Base-by-base conservation (phyloP, 2,329 filamentous ascomycete species). In the Trichoderma endophyticum region DNA sequence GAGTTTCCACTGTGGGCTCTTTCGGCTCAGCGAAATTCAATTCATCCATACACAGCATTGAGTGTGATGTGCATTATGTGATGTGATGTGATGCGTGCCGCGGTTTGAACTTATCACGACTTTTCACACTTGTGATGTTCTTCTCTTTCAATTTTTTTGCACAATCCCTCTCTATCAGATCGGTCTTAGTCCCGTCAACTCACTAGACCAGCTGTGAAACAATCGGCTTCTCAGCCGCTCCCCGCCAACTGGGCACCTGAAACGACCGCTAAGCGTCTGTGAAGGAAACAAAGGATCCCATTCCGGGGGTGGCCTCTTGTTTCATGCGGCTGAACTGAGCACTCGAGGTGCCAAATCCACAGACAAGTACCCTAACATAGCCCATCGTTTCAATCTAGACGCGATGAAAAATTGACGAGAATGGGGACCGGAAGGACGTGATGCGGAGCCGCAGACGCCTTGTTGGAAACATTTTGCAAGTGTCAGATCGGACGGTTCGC, bases 1-100 rank as follows among this genome's bases (percentile, higher is more conserved):
- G n/a, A 28, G 34, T 61, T 69, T 28, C 69, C 69, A 65, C 69
- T 71, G 62, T 48, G 62, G 59, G 34, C 62, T 60, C 51, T 66
- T 71, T 65, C 51, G 62, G 69, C 69, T 71, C 59, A 71, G 57
- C 67, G 24, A 36, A 18, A 39, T 21, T 24, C 26, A 11, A 28
- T 51, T 24, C n/a, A 15, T 57, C 34, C 34, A 36, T 26, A 21
- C 39, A 43, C 18, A 9, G 18, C 39, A 43, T n/a, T 63, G 28
- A 21, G 54, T 21, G 43, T 21, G n/a, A 48, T 54, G 30, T 18
- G 54, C n/a, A n/a, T n/a, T n/a, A n/a, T 63, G 28, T 32, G 54
- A 56, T 21, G 43, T 21, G n/a, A 48, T 54, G 30, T 18, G 54
- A 57, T 11, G 56, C 4, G 39, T 48, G 43, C n/a, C 9, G 28